These are phyloP conservation scores for Diaporthe sp. DNA, from an alignment of 2,329 filamentous ascomycete species.

Conservation along the genomic window DNA sequence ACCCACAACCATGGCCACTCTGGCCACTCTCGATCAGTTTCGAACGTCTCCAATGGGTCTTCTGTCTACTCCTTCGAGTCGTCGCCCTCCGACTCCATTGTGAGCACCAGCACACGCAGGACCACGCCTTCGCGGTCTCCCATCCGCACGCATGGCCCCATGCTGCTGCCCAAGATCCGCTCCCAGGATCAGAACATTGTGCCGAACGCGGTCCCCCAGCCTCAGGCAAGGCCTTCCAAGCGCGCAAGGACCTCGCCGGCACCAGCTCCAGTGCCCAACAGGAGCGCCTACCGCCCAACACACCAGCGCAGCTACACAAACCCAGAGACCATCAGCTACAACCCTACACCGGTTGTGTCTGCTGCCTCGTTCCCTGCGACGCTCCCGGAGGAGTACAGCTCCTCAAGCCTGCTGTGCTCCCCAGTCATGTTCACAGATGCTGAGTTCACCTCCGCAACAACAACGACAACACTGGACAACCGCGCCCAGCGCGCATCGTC, in stretches of 20 bases:
- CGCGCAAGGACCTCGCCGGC: conserved; percentile 69
- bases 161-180: conserved; percentile 88
- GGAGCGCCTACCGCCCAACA: conserved; percentile 57
- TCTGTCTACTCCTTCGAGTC: conserved; percentile 76
- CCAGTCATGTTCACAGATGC: conserved; percentile 68
- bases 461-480: conserved; percentile 51
- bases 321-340: conserved; percentile 67
- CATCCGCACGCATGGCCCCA: conserved; percentile 82
- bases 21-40: conserved; percentile 73
- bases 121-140: conserved; percentile 80
- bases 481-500: conserved; percentile 73
- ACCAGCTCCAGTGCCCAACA: conserved; percentile 50
- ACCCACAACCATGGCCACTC: conserved; percentile 48
- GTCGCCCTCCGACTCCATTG: conserved; percentile 74
- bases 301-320: conserved; percentile 74
- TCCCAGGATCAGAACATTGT: conserved; percentile 85
- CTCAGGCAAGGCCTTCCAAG: conserved; percentile 65
- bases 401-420: conserved; percentile 72
- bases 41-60: conserved; percentile 67
- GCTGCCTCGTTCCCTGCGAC: conserved; percentile 53
- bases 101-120: conserved; percentile 67
- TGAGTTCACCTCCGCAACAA: conserved; percentile 51
- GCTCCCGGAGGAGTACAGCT: conserved; percentile 51
- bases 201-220: conserved; percentile 56
- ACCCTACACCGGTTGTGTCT: conserved; percentile 53